Base-by-base conservation (phyloP, 352 stramenopile species). In the Blastocystis sp. region DNA sequence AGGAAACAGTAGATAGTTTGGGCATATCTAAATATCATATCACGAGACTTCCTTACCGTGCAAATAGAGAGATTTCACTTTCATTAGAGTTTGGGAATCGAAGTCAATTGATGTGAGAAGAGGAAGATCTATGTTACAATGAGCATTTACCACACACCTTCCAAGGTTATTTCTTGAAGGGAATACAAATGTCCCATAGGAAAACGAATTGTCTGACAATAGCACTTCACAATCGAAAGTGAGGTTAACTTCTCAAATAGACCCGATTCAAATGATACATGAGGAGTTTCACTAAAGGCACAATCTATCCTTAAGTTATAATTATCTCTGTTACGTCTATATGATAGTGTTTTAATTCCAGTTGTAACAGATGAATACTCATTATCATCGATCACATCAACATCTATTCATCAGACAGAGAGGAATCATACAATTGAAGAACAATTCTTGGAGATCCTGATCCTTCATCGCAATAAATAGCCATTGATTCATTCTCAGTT, bases 361-460 rank as follows among this genome's bases (percentile, higher is more conserved):
- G n/a, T n/a, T n/a, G n/a, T n/a, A n/a, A n/a, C n/a, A n/a, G n/a
- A n/a, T 22, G 51, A 58, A 58, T 13, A 22, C 13, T 58, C 13
- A 58, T 22, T 22, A 22, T 58, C 51, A 22, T 58, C 51, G 51
- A 58, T 22, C 13, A 58, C 22, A 22, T 22, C 51, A 13, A 22
- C 51, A 58, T 13, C 64, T 76, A 76, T 24, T 37, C 15, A 54
- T 76, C 22, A 76, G 22, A 76, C 0, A 13, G 27, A 33, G 9
- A 24, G 0, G 64, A 76, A 19, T 30, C 58, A 40, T 51, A 76
- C 64, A 76, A n/a, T 76, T 76, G 37, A 76, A 76, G 30, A 22
- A 76, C 19, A 76, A 4, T n/a, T 76, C 30, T 15, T 37, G 27
- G n/a, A 76, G 37, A 40, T 53, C 27, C 7, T 44, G 13, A 42